These are phyloP conservation scores for Penicillium italicum DNA, from an alignment of 2,329 filamentous ascomycete species.

Conservation along the genomic window DNA sequence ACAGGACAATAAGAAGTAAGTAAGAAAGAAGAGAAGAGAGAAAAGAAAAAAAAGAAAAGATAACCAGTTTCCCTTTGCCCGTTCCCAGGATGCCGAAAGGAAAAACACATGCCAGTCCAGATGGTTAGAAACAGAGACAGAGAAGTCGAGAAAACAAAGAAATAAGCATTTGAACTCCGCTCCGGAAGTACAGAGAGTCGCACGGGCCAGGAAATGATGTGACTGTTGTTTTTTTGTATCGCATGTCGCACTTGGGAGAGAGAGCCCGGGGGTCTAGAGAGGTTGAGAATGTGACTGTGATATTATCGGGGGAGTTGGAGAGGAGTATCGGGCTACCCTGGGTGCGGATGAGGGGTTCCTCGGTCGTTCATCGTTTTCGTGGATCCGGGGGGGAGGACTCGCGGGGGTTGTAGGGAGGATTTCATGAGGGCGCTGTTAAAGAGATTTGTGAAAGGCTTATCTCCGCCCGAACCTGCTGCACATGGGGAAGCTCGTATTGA, in stretches of 20 bases:
- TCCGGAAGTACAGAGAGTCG: slow-evolving; percentile 20
- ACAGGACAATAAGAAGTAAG: slow-evolving; percentile 20
- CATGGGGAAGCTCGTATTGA: slow-evolving; percentile 68
- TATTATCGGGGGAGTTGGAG: slow-evolving; percentile 15
- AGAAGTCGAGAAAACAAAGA: slow-evolving; percentile 12
- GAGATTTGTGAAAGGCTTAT: slow-evolving; percentile 54
- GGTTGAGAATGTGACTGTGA: slow-evolving; percentile 7
- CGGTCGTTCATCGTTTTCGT: slow-evolving; percentile 29
- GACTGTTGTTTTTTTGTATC: slow-evolving; percentile 14
- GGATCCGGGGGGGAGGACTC: slow-evolving; percentile 16
- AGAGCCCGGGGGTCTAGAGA: slow-evolving; percentile 7
- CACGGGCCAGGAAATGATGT: slow-evolving; percentile 17
- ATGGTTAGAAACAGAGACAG: slow-evolving; percentile 22
- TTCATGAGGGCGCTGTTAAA: slow-evolving; percentile 29
- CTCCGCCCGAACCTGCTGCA: slow-evolving; percentile 92
- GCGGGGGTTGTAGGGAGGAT: slow-evolving; percentile 21
- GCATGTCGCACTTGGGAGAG: slow-evolving; percentile 18
- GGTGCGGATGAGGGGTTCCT: slow-evolving; percentile 19
- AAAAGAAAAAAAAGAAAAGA: slow-evolving; percentile 19
- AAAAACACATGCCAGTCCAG: slow-evolving; percentile 23
- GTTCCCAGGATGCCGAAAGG: slow-evolving; percentile 22
- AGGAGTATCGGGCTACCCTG: slow-evolving; percentile 18
- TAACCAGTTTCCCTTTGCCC: slow-evolving; percentile 17
- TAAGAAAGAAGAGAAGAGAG: slow-evolving; percentile 2
- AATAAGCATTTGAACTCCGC: slow-evolving; percentile 14